These are phyloP conservation scores for Lizanozyma gosingica DNA, from an alignment of 1,139 yeast genomes.

Conservation along the genomic window DNA sequence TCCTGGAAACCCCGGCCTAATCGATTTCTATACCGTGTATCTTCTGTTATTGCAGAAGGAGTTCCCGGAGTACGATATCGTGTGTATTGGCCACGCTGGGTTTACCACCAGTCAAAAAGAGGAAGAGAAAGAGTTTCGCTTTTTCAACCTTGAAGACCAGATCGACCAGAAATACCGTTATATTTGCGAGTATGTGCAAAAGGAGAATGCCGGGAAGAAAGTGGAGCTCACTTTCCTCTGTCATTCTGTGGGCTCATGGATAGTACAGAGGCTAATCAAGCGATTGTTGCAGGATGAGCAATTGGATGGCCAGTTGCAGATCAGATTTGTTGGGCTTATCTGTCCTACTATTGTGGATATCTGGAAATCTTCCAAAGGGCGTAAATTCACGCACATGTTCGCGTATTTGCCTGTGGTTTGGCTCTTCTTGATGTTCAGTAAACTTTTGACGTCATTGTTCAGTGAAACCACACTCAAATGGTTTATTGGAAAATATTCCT, in stretches of 20 bases:
- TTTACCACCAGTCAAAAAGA: conserved; percentile 11
- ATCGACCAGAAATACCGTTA: conserved; percentile 11
- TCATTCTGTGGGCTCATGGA: neutral
- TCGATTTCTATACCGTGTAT: conserved; percentile 16
- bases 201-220: neutral
- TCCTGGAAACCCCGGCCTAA: conserved; percentile 22
- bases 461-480: conserved; percentile 12
- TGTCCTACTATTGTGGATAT: conserved; percentile 60
- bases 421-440: conserved; percentile 15
- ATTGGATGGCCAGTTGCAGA: conserved; percentile 11
- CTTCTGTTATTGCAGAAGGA: conserved; percentile 11
- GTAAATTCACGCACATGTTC: conserved; percentile 21
- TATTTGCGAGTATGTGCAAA: neutral
- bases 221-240: neutral
- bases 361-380: conserved; percentile 43
- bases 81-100: conserved; percentile 19
- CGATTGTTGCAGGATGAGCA: conserved; percentile 14
- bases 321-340: conserved; percentile 45
- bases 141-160: conserved; percentile 14
- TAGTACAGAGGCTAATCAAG: neutral
- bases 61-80: conserved; percentile 12
- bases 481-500: conserved; percentile 15
- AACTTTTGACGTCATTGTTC: conserved; percentile 14
- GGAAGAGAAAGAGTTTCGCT: conserved; percentile 4
- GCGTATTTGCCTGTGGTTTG: conserved; percentile 24